phyloP scores from a whole-genome alignment of 1,139 yeast species.

The Protomyces gravidus region DNA sequence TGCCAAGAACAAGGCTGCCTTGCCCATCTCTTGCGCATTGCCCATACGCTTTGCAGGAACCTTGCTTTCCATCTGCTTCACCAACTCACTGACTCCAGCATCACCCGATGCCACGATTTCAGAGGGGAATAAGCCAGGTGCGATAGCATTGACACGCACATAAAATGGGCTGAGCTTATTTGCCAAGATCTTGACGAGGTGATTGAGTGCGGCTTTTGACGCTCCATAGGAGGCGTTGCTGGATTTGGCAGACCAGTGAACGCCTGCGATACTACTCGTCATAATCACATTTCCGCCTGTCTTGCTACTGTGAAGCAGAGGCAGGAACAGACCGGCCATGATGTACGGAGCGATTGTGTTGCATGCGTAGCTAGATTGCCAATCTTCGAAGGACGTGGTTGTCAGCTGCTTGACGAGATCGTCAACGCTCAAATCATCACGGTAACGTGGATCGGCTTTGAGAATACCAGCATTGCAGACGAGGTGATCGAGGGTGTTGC shows the following conservation, averaged over 20 bases:
- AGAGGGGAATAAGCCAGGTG: slow-evolving; percentile 35
- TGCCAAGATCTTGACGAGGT: slow-evolving; percentile 34
- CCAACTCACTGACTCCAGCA: neutral
- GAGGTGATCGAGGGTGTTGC: slow-evolving; percentile 33
- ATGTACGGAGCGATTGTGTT: slow-evolving; percentile 33
- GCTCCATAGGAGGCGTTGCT: slow-evolving; percentile 30
- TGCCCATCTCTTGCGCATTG: slow-evolving; percentile 19
- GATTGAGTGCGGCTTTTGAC: slow-evolving; percentile 34
- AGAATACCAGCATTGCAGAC: slow-evolving; percentile 34
- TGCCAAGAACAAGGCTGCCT: slow-evolving; percentile 24
- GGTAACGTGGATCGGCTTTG: slow-evolving; percentile 24
- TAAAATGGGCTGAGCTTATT: slow-evolving; percentile 32
- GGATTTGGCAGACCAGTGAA: slow-evolving; percentile 30
- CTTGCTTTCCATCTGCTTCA: slow-evolving; percentile 1
- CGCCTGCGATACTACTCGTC: slow-evolving; percentile 34
- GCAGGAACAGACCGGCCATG: slow-evolving; percentile 34
- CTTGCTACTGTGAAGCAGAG: slow-evolving; percentile 15
- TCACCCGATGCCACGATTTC: slow-evolving; percentile 9
- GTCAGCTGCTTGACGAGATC: slow-evolving; percentile 31
- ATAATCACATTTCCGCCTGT: slow-evolving; percentile 32
- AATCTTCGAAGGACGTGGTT: slow-evolving; percentile 9
- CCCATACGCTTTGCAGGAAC: slow-evolving; percentile 24
- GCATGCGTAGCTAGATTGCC: slow-evolving; percentile 27
- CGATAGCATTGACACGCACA: slow-evolving; percentile 33
- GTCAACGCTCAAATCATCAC: slow-evolving; percentile 25